Percentiles rank a stretch among this genome's conserved stretches.
These are phyloP conservation scores for Zoysia pacifica DNA, from an alignment of 176 grass and related monocot genomes.

Conservation along the genomic window DNA sequence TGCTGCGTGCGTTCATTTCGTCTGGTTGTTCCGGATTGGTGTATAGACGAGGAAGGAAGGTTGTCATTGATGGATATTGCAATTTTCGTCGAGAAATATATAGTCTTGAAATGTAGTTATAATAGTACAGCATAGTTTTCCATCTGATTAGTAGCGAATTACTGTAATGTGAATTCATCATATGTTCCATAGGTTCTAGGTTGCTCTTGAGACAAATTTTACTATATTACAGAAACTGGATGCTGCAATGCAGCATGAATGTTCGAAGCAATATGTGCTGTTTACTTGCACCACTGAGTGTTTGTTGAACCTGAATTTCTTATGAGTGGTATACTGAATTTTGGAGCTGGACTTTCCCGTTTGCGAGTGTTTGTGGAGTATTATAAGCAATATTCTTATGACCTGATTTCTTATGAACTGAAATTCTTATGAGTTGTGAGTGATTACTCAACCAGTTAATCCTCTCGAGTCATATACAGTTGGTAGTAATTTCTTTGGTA, in stretches of 20 bases:
- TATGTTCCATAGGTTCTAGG: conserved; percentile 21
- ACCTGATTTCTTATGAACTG: no score
- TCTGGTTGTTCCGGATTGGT: conserved; percentile 37
- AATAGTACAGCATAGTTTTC: conserved; percentile 11
- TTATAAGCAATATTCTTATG: no score
- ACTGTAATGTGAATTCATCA: conserved; percentile 32
- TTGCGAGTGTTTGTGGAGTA: background rate
- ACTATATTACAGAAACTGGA: conserved; percentile 21
- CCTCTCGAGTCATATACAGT: background rate
- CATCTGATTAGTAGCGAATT: conserved; percentile 29
- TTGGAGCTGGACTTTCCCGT: background rate
- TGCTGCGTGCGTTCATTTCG: conserved; percentile 4
- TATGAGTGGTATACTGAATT: background rate
- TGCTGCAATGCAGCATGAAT: conserved; percentile 24
- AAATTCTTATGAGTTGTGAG: no score
- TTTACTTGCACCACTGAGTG: background rate
- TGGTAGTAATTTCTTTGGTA: background rate
- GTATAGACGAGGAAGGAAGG: conserved; percentile 48
- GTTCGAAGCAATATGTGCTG: conserved; percentile 2
- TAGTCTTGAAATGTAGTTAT: conserved; percentile 38
- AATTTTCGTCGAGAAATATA: conserved; percentile 46
- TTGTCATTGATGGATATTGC: conserved; percentile 32
- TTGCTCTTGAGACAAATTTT: conserved; percentile 10
- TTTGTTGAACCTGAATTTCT: conserved; percentile 1
- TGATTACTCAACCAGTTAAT: background rate